Percentiles rank a stretch among this genome's conserved stretches.
Conservation (phyloP, 2,329 filamentous ascomycete genomes). For the Fusarium dlaminii region DNA sequence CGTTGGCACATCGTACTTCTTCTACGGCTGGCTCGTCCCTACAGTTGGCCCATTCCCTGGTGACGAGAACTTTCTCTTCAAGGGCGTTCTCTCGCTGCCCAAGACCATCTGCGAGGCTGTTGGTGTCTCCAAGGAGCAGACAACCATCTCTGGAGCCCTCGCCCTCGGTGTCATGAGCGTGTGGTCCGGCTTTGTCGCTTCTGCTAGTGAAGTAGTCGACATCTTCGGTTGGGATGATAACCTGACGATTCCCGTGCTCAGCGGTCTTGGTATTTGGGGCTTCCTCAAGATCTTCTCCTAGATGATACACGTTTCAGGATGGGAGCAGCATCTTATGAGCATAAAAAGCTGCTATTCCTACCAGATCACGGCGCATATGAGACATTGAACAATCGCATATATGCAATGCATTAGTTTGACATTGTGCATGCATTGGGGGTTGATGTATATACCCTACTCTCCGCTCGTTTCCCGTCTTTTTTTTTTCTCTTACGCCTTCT, state of each 20-base stretch:
- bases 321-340: neutral
- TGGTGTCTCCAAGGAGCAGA: slow-evolving; percentile 66
- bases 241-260: slow-evolving; percentile 92
- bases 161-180: slow-evolving; percentile 85
- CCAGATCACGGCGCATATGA: slow-evolving; percentile 12
- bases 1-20: slow-evolving; percentile 81
- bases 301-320: slow-evolving; percentile 10
- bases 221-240: slow-evolving; percentile 97
- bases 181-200: slow-evolving; percentile 88
- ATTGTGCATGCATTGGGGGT: slow-evolving; percentile 24
- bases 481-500: slow-evolving; percentile 25
- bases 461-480: slow-evolving; percentile 9
- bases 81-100: slow-evolving; percentile 78
- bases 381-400: slow-evolving; percentile 18
- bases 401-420: slow-evolving; percentile 16
- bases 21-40: slow-evolving; percentile 89
- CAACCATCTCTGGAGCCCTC: slow-evolving; percentile 72
- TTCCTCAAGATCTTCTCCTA: slow-evolving; percentile 88
- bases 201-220: slow-evolving; percentile 89
- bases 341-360: neutral
- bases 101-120: slow-evolving; percentile 64
- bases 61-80: slow-evolving; percentile 80
- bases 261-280: slow-evolving; percentile 87
- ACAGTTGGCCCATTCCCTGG: slow-evolving; percentile 71
- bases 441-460: slow-evolving; percentile 14